Evolutionary conservation across 225 moss, liverwort and hornwort genomes (phyloP).

Genomic region (Ulota crispa): DNA sequence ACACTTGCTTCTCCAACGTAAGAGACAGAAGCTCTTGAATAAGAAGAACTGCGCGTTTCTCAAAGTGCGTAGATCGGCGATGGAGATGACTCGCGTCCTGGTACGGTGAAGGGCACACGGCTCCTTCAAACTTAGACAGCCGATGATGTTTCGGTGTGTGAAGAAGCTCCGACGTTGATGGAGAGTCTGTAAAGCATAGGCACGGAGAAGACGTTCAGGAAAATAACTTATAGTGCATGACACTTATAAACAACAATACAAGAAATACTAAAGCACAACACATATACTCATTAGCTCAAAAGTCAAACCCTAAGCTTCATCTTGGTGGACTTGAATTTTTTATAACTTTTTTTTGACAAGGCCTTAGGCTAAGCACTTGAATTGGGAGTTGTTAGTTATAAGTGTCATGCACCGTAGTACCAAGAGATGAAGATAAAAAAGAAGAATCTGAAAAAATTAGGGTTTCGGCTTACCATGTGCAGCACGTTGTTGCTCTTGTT

Average conservation of each 20-base stretch:
- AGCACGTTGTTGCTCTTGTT: conserved; percentile 13
- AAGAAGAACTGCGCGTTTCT: conserved; percentile 79
- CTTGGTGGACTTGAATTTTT: too few species aligned
- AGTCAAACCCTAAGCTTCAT: too few species aligned
- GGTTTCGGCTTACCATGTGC: conserved; percentile 26
- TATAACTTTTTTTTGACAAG: too few species aligned
- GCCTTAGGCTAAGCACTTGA: too few species aligned
- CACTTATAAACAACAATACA: too few species aligned
- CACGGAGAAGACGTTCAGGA: conserved; percentile 1
- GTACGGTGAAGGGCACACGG: conserved; percentile 75
- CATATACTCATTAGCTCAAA: too few species aligned
- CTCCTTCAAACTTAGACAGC: conserved; percentile 67
- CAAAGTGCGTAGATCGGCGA: conserved; percentile 66
- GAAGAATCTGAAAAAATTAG: neutral
- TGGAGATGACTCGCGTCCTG: conserved; percentile 58
- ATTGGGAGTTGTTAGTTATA: too few species aligned
- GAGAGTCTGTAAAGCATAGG: conserved; percentile 40
- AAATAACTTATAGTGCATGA: too few species aligned
- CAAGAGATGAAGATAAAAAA: neutral
- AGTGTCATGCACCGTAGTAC: too few species aligned
- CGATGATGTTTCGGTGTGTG: conserved; percentile 48
- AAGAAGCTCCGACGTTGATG: conserved; percentile 41
- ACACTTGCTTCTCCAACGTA: conserved; percentile 79
- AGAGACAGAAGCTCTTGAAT: conserved; percentile 83
- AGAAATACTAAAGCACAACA: too few species aligned